Base-by-base conservation (phyloP, 2,329 filamentous ascomycete species). In the Monosporascus ibericus region DNA sequence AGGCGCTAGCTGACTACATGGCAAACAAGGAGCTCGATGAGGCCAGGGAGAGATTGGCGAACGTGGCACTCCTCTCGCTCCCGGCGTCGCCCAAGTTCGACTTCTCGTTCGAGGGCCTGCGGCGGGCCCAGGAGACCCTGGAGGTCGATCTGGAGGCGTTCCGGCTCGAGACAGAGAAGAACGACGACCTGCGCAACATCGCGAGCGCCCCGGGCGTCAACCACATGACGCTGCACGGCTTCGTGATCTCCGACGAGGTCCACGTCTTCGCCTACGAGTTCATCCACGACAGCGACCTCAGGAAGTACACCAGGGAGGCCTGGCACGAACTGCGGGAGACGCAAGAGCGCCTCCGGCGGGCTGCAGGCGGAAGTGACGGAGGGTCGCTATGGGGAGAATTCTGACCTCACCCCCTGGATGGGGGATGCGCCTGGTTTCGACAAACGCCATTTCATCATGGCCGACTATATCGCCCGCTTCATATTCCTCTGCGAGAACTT, bases 401-500 rank as follows among this genome's bases (percentile, higher is more conserved):
- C 22, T 1, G 40, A 25, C 40, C 22, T 15, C 14, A 20, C 8
- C 14, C 20, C 14, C 40, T 44, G 40, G 40, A 20, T 44, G 7
- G 5, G 11, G 5, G 11, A 25, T 24, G 20, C 4, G n/a, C 8
- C 40, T 15, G 6, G 18, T 22, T 17, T 27, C 11, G 42, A 46
- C 17, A 46, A 46, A 24, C 22, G 22, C 24, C 42, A 46, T 27
- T 46, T 46, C 42, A 18, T 7, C 2, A 14, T 64, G 5, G 56
- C 57, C 6, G 61, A 63, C 51, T 55, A 65, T 47, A 51, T 65
- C 44, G 38, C 54, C n/a, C 60, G 62, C 48, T 65, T 64, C 53
- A 59, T 64, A 37, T 55, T 65, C 49, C 52, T 58, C 25, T 57
- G 62, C 44, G 62, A 65, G 30, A 54, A 52, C 42, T 55, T 51